Evolutionary conservation across 1,139 yeast genomes (phyloP).

Genomic region (Blastobotrys indianensis): DNA sequence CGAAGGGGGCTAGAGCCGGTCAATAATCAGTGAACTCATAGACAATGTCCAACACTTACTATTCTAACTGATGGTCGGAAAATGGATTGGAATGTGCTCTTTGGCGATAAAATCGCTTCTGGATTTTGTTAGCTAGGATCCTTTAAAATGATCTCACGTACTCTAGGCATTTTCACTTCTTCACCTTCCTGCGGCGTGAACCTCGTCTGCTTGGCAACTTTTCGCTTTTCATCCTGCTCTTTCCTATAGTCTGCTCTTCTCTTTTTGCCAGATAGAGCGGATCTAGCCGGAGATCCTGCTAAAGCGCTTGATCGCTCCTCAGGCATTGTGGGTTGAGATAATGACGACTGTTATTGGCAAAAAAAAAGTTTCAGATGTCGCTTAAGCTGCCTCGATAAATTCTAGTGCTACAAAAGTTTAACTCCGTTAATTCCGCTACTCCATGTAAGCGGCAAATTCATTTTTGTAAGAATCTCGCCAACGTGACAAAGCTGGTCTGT

Average conservation of each 20-base stretch:
- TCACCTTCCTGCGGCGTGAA: slow-evolving; percentile 23
- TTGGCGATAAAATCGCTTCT: slow-evolving; percentile 88
- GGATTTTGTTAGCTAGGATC: slow-evolving; percentile 83
- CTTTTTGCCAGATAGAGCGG: slow-evolving; percentile 11
- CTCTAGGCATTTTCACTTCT: slow-evolving; percentile 39
- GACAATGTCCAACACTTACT: slow-evolving; percentile 30
- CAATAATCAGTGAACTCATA: not conserved
- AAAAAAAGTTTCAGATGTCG: too few relatives aligned
- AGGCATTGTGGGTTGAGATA: too few relatives aligned
- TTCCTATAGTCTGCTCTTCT: slow-evolving; percentile 37
- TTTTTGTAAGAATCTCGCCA: slow-evolving; percentile 27
- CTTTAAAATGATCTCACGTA: slow-evolving; percentile 53
- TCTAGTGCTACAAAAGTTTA: too few relatives aligned
- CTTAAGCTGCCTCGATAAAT: too few relatives aligned
- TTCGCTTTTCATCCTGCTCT: slow-evolving; percentile 37
- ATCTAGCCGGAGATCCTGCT: too few relatives aligned
- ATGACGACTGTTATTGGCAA: too few relatives aligned
- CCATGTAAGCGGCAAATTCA: slow-evolving; percentile 19
- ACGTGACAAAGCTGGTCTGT: slow-evolving; percentile 26
- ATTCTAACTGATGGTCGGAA: slow-evolving; percentile 87
- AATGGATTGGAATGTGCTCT: slow-evolving; percentile 98
- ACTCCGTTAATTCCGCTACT: not conserved
- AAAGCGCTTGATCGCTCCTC: too few relatives aligned
- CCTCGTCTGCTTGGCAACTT: slow-evolving; percentile 31
- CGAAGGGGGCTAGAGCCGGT: slow-evolving; percentile 46